These are phyloP conservation scores for Ceratocystis alfenasii DNA, from an alignment of 2,329 filamentous ascomycete genomes.

Conservation along the genomic window DNA sequence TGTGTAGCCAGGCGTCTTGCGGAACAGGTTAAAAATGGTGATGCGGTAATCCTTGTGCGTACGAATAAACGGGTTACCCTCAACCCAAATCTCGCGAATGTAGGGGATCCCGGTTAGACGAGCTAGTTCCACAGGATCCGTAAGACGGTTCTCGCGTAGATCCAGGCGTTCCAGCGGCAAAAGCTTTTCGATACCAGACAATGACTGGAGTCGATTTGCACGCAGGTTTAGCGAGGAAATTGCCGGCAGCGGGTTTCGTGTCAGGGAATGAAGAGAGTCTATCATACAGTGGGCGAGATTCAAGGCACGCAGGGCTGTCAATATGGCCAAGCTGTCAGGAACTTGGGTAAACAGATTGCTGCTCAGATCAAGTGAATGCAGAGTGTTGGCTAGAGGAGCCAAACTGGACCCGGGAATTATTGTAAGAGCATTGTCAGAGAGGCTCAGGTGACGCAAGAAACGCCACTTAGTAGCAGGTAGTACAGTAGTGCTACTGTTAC, in stretches of 20 bases:
- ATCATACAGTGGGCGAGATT: conserved; percentile 98
- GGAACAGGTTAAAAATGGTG: conserved; percentile 92
- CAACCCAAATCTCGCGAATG: conserved; percentile 82
- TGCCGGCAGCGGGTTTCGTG: conserved; percentile 74
- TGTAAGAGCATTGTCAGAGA: conserved; percentile 84
- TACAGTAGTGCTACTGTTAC: conserved; percentile 29
- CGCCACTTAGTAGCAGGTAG: conserved; percentile 86
- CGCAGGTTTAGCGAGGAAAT: conserved; percentile 88
- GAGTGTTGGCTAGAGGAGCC: conserved; percentile 68
- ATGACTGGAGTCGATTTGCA: conserved; percentile 72
- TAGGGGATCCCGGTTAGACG: conserved; percentile 83
- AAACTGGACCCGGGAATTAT: conserved; percentile 65
- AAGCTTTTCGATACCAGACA: conserved; percentile 81
- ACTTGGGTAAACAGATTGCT: conserved; percentile 89
- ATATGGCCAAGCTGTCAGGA: conserved; percentile 73
- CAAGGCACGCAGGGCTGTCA: conserved; percentile 79
- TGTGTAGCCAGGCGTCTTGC: conserved; percentile 74
- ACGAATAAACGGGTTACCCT: conserved; percentile 81
- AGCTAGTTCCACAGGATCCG: conserved; percentile 83
- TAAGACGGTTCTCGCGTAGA: conserved; percentile 76
- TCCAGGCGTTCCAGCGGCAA: conserved; percentile 83
- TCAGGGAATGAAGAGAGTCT: conserved; percentile 77
- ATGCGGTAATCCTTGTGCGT: conserved; percentile 77
- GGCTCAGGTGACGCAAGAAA: conserved; percentile 79
- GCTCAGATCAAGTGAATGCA: conserved; percentile 87